These are phyloP conservation scores for Gossypium australe DNA, from an alignment of 345 rosid species.

Conservation along the genomic window DNA sequence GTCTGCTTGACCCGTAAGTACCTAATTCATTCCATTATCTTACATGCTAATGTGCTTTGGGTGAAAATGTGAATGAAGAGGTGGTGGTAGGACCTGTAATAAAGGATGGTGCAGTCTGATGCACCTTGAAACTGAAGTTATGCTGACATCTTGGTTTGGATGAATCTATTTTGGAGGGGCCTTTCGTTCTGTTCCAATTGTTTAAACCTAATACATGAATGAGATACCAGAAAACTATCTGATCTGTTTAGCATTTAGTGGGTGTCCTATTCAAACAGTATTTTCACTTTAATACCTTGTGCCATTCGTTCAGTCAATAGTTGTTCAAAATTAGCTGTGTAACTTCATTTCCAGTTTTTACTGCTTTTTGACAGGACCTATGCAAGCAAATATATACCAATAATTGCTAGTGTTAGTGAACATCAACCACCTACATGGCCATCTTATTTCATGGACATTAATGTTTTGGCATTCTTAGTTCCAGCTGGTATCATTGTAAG, in stretches of 20 bases:
- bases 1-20: constrained; percentile 97
- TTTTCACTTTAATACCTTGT: neutral
- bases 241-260: neutral
- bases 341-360: constrained; percentile 12
- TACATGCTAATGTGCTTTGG: neutral
- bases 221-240: neutral
- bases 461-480: constrained; percentile 97
- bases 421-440: constrained; percentile 99
- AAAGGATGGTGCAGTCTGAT: neutral
- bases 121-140: neutral
- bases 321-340: neutral
- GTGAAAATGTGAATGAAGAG: neutral
- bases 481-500: constrained; percentile 98
- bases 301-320: neutral
- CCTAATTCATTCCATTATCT: constrained; percentile 5
- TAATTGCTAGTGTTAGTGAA: constrained; percentile 99
- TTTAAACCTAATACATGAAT: neutral
- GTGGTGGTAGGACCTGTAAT: neutral
- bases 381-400: constrained; percentile 92
- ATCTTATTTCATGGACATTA: constrained; percentile 98
- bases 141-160: constrained; percentile 3
- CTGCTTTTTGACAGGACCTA: constrained; percentile 39
- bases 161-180: neutral
- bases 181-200: neutral
- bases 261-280: neutral